A percentile compares a stretch with the other conserved stretches of the same genome.
Conservation (phyloP, 164 flowering plant species). For the Amborella trichopoda region DNA sequence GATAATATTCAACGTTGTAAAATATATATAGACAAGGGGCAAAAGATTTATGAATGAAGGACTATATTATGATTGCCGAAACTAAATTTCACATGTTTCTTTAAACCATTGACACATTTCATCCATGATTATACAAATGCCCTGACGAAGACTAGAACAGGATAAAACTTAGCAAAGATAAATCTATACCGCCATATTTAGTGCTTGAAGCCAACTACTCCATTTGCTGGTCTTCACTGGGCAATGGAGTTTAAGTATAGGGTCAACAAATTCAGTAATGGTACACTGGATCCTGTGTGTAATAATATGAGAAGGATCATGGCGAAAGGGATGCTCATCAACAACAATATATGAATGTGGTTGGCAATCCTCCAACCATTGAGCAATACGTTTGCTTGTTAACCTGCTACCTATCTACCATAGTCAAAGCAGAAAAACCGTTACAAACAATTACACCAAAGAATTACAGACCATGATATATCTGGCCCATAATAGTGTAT, state of each 20-base stretch:
- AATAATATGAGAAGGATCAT: constrained; percentile 81
- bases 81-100: too few relatives aligned
- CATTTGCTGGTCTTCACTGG: constrained; percentile 34
- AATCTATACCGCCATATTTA: constrained; percentile 47
- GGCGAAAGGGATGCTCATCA: constrained; percentile 79
- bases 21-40: too few relatives aligned
- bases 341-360: constrained; percentile 71
- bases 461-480: too few relatives aligned
- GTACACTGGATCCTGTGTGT: constrained; percentile 76
- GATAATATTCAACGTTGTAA: too few relatives aligned
- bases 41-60: too few relatives aligned
- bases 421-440: constrained; percentile 8
- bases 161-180: too few relatives aligned
- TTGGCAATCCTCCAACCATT: constrained; percentile 50
- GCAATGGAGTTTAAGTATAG: constrained; percentile 25
- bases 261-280: constrained; percentile 40
- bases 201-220: constrained; percentile 26
- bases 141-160: too few relatives aligned
- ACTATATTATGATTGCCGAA: too few relatives aligned
- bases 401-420: constrained; percentile 84
- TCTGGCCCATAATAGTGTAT: too few relatives aligned
- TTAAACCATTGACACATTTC: too few relatives aligned
- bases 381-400: constrained; percentile 79
- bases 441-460: too few relatives aligned
- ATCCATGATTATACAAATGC: too few relatives aligned